Base-by-base conservation (phyloP, 148 eudicot species). In the Mesembryanthemum crystallinum region DNA sequence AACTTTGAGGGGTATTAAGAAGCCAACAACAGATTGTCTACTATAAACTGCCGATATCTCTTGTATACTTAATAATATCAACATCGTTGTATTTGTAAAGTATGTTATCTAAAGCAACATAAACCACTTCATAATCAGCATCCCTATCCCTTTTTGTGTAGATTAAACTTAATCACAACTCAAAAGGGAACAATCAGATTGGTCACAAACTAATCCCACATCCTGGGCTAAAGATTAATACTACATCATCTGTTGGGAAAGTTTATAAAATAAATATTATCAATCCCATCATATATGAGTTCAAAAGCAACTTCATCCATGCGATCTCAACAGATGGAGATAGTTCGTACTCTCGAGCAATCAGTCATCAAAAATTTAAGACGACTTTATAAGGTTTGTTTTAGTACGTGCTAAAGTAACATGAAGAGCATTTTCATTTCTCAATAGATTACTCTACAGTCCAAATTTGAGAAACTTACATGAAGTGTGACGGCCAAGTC, bases 141-240 rank as follows among this genome's bases (percentile, higher is more conserved):
- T 65, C 70, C 15, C 21, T 55, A 54, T 66, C 77, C 12, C 30
- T 67, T 51, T 64, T 24, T 17, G 24, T 59, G 30, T 43, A 14
- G 15, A 21, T 58, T 72, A 24, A 35, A 60, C 66, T 47, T 35
- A 75, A 66, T 67, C 78, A 75, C 78, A 33, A 45, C 59, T 64
- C 77, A 63, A 67, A 27, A 51, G 10, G 54, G 30, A 54, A 54
- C 54, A 8, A 69, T 59, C 39, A 23, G 43, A 64, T 64, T 14
- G 35, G 49, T 52, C 11, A 25, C 13, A 28, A 74, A 64, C 77
- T 74, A 74, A 64, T 32, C 51, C 30, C 14, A 17, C 78, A 66
- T 51, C 52, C 30, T 65, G 70, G 30, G 23, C 39, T 37, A 25
- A 66, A 33, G 28, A 52, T 37, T 45, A 58, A 64, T 68, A 27